Evolutionary conservation across 225 moss, liverwort and hornwort species (phyloP), one percentile per base, ranked within the genome.

Genomic region (Straminergon stramineum): DNA sequence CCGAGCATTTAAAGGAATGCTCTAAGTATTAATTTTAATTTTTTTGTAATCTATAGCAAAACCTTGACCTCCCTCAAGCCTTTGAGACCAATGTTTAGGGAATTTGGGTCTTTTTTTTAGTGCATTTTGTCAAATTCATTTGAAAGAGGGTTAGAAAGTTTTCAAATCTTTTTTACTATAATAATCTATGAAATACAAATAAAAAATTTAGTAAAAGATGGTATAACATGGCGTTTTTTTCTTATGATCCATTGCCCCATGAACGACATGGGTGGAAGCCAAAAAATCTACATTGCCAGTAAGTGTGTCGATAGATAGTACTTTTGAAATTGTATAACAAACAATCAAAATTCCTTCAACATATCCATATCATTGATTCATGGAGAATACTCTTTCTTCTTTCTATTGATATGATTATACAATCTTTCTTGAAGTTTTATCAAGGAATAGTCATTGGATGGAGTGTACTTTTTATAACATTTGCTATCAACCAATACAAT

Each of bases 241-340:
- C 2, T 30, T 48, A 17, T 5, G 48, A 28, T 17, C 30, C 30
- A 31, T 30, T 2, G 3, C 18, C 4, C 6, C 5, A 48, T 75
- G 0, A 18, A 28, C 0, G 0, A 31, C 6, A 48, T 48, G 7
- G 7, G 19, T 30, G 18, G 4, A 48, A 11, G 18, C 11, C 1
- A 48, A 75, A 18, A 37, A 17, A 74, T 28, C 14, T 10, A 3
- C 4, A 28, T 0, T 17, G 1, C 0, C 0, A 1, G 1, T 28
- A 73, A n/a, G 6, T 45, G 4, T 2, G 2, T 45, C 3, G 5
- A 73, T 5, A 5, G 28, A 30, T 74, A 30, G 6, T 45, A 43
- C 17, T 74, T 28, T 45, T 74, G 30, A 45, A 73, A 45, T 28
- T 45, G 3, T 74, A 17, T 30, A 30, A 45, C 45, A 17, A 45